Percentiles rank a stretch among this genome's conserved stretches.
These are phyloP conservation scores for Aspergillus carbonarius DNA, from an alignment of 2,329 filamentous ascomycete species.

Conservation along the genomic window DNA sequence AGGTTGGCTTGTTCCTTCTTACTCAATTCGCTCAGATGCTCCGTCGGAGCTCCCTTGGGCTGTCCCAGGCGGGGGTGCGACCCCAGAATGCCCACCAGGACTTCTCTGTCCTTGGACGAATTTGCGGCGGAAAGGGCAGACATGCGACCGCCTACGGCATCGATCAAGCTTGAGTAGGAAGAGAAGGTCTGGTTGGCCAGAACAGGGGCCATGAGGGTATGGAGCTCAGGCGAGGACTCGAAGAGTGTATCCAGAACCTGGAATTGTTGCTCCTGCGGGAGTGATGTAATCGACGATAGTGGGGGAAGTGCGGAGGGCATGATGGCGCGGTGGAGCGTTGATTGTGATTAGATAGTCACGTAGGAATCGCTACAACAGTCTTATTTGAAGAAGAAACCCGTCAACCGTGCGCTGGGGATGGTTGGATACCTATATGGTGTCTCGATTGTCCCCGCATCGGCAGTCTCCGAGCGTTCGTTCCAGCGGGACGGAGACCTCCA, in stretches of 20 bases:
- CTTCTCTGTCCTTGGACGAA: slow-evolving; percentile 52
- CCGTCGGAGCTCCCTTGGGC: slow-evolving; percentile 48
- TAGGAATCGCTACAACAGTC: background rate
- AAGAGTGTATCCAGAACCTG: slow-evolving; percentile 73
- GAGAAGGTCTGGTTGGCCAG: slow-evolving; percentile 61
- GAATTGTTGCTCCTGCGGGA: slow-evolving; percentile 55
- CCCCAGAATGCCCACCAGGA: slow-evolving; percentile 70
- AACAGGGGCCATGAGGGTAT: slow-evolving; percentile 67
- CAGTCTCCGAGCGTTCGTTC: slow-evolving; percentile 17
- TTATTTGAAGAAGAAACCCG: background rate
- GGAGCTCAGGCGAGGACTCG: slow-evolving; percentile 75
- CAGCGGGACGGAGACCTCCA: slow-evolving; percentile 23
- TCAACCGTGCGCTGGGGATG: background rate
- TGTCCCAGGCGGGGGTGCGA: slow-evolving; percentile 83
- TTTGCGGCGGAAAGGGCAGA: slow-evolving; percentile 56
- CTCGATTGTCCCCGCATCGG: slow-evolving; percentile 23
- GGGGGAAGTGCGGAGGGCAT: slow-evolving; percentile 53
- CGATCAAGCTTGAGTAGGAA: slow-evolving; percentile 69
- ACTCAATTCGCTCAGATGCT: slow-evolving; percentile 69
- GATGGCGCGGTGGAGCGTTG: background rate
- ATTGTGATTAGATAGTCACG: slow-evolving; percentile 1
- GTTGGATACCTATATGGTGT: slow-evolving; percentile 3
- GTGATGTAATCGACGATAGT: slow-evolving; percentile 55
- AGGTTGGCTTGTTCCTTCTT: slow-evolving; percentile 79
- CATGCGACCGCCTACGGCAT: slow-evolving; percentile 64